These are phyloP conservation scores for Aspergillus pseudoviridinutans DNA, from an alignment of 2,329 filamentous ascomycete genomes.

Conservation along the genomic window DNA sequence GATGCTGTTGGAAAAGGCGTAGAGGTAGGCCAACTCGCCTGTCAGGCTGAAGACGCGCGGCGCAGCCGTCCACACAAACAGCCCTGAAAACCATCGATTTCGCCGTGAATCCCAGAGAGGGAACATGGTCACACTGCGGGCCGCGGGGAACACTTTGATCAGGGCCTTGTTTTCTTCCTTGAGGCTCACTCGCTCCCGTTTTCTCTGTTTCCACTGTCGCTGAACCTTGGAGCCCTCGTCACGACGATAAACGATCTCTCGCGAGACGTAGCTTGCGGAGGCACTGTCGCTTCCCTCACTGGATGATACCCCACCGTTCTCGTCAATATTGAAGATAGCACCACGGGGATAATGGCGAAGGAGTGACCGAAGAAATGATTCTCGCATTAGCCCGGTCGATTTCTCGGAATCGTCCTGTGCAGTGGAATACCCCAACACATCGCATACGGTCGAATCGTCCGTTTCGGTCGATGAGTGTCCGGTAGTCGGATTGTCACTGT, in stretches of 20 bases:
- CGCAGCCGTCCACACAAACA: constrained; percentile 25
- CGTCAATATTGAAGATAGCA: constrained; percentile 15
- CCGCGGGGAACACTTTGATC: constrained; percentile 20
- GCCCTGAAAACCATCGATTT: constrained; percentile 27
- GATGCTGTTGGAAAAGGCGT: constrained; percentile 30
- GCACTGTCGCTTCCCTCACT: background rate
- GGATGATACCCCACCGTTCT: constrained; percentile 8
- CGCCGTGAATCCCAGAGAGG: constrained; percentile 32
- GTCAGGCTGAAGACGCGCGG: constrained; percentile 23
- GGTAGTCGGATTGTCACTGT: background rate
- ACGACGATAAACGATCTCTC: background rate
- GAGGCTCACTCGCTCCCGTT: constrained; percentile 10
- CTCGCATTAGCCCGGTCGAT: background rate
- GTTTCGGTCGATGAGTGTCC: background rate
- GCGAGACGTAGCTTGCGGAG: background rate
- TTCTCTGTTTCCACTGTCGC: constrained; percentile 8
- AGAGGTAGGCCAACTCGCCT: constrained; percentile 27
- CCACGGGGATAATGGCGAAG: constrained; percentile 13
- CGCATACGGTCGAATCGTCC: background rate
- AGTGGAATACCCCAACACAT: background rate
- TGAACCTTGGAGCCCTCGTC: background rate
- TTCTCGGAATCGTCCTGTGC: background rate
- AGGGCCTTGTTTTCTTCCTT: constrained; percentile 17
- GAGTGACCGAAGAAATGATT: constrained; percentile 6
- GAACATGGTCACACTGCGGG: constrained; percentile 26